Conservation (phyloP, 2,329 filamentous ascomycete species). For the Monilinia laxa region DNA sequence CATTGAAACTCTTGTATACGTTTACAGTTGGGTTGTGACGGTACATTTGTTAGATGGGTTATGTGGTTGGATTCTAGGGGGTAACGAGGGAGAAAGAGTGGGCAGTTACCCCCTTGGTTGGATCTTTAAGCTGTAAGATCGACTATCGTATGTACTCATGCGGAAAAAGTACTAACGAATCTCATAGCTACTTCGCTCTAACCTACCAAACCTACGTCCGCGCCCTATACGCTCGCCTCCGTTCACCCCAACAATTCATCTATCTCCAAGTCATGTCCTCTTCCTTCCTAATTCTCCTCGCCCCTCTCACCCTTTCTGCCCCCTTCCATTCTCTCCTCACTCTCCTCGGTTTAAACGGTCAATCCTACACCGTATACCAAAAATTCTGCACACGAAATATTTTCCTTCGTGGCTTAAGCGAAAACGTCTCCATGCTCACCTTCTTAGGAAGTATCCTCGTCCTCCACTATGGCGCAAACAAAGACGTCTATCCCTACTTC, state of each 20-base stretch:
- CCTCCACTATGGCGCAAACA: conserved; percentile 65
- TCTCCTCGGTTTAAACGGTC: conserved; percentile 55
- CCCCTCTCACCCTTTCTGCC: conserved; percentile 62
- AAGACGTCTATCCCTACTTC: conserved; percentile 68
- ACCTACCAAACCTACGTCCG: conserved; percentile 72
- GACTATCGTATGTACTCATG: not conserved
- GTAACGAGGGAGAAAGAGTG: conserved; percentile 63
- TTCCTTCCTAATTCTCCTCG: conserved; percentile 60
- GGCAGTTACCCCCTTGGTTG: conserved; percentile 69
- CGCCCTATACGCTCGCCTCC: conserved; percentile 65
- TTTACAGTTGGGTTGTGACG: conserved; percentile 68
- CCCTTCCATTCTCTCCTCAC: conserved; percentile 56
- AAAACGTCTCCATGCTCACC: conserved; percentile 67
- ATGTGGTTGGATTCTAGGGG: conserved; percentile 66
- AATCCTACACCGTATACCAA: conserved; percentile 62
- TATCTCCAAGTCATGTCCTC: conserved; percentile 64
- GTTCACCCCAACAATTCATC: conserved; percentile 64
- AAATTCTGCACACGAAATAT: conserved; percentile 66
- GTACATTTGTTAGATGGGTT: conserved; percentile 64
- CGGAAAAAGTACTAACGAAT: conserved; percentile 22
- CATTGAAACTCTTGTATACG: conserved; percentile 66
- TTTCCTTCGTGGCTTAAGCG: conserved; percentile 65
- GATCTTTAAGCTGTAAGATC: conserved; percentile 65
- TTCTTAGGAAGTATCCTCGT: conserved; percentile 66
- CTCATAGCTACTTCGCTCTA: conserved; percentile 56